These are phyloP conservation scores for Excoecaria cochinchinensis DNA, from an alignment of 345 rosid genomes.

Conservation along the genomic window DNA sequence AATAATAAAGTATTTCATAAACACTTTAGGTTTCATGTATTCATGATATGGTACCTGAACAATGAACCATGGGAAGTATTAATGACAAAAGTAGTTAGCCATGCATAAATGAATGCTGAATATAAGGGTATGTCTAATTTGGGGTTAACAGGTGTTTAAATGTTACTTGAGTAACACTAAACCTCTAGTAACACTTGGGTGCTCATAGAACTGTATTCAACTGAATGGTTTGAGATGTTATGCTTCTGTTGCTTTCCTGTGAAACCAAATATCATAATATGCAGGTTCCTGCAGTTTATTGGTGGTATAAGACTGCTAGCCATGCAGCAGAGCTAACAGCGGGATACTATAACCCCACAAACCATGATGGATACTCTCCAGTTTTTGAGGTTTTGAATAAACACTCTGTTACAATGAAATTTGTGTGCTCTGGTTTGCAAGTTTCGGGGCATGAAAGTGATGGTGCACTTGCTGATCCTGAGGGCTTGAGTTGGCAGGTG, in stretches of 20 bases:
- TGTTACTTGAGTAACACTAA: too few relatives aligned
- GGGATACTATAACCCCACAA: slow-evolving; percentile 82
- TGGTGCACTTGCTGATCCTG: slow-evolving; percentile 76
- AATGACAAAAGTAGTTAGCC: too few relatives aligned
- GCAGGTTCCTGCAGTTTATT: slow-evolving; percentile 87
- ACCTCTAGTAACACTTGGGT: not conserved
- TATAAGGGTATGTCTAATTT: too few relatives aligned
- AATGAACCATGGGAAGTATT: too few relatives aligned
- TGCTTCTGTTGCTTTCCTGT: not conserved
- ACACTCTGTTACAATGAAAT: slow-evolving; percentile 61
- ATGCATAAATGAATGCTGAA: too few relatives aligned
- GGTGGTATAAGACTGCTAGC: slow-evolving; percentile 90
- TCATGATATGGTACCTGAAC: too few relatives aligned
- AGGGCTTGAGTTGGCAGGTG: slow-evolving; percentile 95
- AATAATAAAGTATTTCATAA: too few relatives aligned
- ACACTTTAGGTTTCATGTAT: too few relatives aligned
- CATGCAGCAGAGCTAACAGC: slow-evolving; percentile 93
- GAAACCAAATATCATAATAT: slow-evolving; percentile 16
- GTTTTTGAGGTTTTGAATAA: slow-evolving; percentile 72
- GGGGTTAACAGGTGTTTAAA: too few relatives aligned
- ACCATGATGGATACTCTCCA: slow-evolving; percentile 81
- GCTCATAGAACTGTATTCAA: not conserved
- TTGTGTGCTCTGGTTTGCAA: slow-evolving; percentile 64
- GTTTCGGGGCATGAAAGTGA: slow-evolving; percentile 47
- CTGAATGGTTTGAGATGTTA: not conserved